Evolutionary conservation across 176 grass and related monocot genomes (phyloP).

Genomic region (Carex kokanica): DNA sequence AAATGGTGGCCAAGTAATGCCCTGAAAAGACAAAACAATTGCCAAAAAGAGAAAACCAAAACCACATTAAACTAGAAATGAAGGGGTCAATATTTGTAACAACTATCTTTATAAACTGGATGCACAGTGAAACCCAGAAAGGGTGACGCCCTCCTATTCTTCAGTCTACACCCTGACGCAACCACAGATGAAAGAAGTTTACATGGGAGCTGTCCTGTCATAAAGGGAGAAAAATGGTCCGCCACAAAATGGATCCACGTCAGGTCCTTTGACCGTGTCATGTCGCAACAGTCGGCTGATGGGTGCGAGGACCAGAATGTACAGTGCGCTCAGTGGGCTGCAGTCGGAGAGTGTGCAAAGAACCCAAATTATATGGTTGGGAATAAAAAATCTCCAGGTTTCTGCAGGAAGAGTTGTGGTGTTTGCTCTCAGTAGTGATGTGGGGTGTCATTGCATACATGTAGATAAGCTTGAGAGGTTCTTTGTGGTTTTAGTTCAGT

Average conservation of each 20-base stretch:
- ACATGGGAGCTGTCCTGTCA: slow-evolving; percentile 81
- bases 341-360: slow-evolving; percentile 78
- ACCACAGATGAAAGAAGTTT: slow-evolving; percentile 71
- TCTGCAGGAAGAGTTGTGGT: slow-evolving; percentile 81
- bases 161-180: slow-evolving; percentile 65
- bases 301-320: slow-evolving; percentile 61
- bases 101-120: neutral
- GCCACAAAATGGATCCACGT: slow-evolving; percentile 98
- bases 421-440: slow-evolving; percentile 48
- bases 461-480: neutral
- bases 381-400: slow-evolving; percentile 66
- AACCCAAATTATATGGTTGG: slow-evolving; percentile 88
- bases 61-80: neutral
- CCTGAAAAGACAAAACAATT: neutral
- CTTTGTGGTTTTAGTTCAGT: neutral
- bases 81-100: neutral
- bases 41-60: neutral
- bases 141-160: slow-evolving; percentile 83
- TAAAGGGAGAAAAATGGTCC: slow-evolving; percentile 89
- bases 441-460: neutral
- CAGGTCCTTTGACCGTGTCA: slow-evolving; percentile 56
- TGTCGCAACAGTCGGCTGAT: slow-evolving; percentile 9
- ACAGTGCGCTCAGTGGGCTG: slow-evolving; percentile 63
- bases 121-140: slow-evolving; percentile 67
- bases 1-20: neutral